Evolutionary conservation across 2,329 filamentous ascomycete genomes (phyloP), one percentile per base, ranked within the genome.

Genomic region (Curvularia spicifera): DNA sequence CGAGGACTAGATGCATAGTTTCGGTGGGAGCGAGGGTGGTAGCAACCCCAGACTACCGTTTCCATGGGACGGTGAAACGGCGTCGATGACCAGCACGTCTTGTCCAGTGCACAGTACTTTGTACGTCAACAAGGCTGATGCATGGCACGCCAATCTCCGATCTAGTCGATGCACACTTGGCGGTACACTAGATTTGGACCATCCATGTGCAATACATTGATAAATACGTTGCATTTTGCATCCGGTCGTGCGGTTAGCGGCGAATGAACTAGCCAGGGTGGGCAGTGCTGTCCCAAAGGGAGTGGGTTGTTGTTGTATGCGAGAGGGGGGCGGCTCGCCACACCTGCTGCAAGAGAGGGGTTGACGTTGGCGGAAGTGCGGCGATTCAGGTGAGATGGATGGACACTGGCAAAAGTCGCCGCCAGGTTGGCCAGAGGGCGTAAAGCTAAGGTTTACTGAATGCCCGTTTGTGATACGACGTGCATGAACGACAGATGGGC

Each of bases 321-420:
- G 45, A 52, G 51, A 9, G 24, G 15, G 42, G 42, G 49, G 26
- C 43, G 47, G 56, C 60, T 71, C 64, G 68, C 64, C 60, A 65
- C 43, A 70, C 63, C 50, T 70, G 42, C 68, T 70, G 6, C 55
- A 56, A 56, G 48, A 50, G 55, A 45, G 42, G 22, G 29, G 40
- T 43, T 46, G 37, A 48, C 47, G 37, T 15, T 39, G 42, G 28
- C 29, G 55, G 13, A 37, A 49, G 29, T 24, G 39, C 12, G 42
- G 24, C 50, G 44, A 54, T 46, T 45, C 56, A 58, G 51, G 44
- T 50, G 24, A 39, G 51, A 49, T n/a, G 22, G 15, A 37, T 6
- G 51, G 28, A 29, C 13, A 33, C 28, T 20, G 37, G 29, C 56
- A 31, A 48, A 28, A 31, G 33, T 15, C 24, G 46, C 20, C 29